Evolutionary conservation across 1,139 yeast genomes (phyloP).

Genomic region (Zygosaccharomyces pseudobailii): DNA sequence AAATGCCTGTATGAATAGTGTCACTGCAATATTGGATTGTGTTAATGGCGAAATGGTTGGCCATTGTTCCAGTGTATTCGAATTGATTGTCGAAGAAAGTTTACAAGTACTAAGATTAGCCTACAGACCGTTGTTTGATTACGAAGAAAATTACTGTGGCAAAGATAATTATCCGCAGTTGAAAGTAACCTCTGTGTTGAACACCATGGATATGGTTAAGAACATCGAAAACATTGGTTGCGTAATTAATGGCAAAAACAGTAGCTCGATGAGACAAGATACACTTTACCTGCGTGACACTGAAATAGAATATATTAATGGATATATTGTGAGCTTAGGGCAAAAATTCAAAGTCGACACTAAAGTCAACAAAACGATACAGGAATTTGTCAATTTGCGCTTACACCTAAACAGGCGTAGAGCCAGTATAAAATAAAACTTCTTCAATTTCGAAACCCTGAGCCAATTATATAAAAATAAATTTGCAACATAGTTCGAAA

Average conservation of each 20-base stretch:
- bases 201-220: conserved; percentile 42
- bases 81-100: conserved; percentile 48
- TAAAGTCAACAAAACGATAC: conserved; percentile 33
- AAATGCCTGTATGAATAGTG: conserved; percentile 78
- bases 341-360: conserved; percentile 26
- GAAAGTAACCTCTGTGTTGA: conserved; percentile 35
- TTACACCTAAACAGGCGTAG: conserved; percentile 26
- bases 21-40: conserved; percentile 72
- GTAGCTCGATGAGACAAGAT: conserved; percentile 88
- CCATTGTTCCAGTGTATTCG: conserved; percentile 40
- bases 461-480: too few relatives aligned
- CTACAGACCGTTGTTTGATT: conserved; percentile 30
- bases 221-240: conserved; percentile 42
- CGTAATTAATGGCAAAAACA: conserved; percentile 52
- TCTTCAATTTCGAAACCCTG: neutral
- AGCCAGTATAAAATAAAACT: conserved; percentile 8
- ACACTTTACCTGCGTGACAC: conserved; percentile 54
- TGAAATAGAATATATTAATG: conserved; percentile 78
- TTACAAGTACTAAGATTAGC: conserved; percentile 37
- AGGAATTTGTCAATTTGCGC: conserved; percentile 35
- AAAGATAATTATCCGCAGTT: conserved; percentile 22
- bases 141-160: conserved; percentile 32
- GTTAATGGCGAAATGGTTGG: conserved; percentile 63
- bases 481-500: too few relatives aligned
- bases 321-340: conserved; percentile 55